These are phyloP conservation scores for Alternaria triticimaculans DNA, from an alignment of 2,329 filamentous ascomycete species.

Conservation along the genomic window DNA sequence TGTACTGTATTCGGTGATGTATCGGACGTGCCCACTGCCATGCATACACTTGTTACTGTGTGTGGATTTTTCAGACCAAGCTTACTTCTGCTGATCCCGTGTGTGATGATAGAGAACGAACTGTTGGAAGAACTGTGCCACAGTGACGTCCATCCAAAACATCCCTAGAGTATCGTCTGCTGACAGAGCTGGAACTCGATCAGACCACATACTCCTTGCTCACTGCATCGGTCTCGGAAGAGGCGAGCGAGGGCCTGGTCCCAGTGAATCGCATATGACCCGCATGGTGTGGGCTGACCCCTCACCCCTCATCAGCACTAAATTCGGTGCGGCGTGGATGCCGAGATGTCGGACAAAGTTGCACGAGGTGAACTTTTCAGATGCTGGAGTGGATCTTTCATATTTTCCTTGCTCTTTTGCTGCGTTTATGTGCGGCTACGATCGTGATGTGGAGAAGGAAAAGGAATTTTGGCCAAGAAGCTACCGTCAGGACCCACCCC, in stretches of 20 bases:
- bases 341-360: neutral
- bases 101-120: neutral
- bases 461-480: neutral
- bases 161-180: neutral
- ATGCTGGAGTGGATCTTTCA: neutral
- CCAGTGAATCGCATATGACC: slow-evolving; percentile 9
- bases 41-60: neutral
- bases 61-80: neutral
- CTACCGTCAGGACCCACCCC: neutral
- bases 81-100: neutral
- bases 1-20: neutral
- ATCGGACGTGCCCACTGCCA: neutral
- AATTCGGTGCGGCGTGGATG: neutral
- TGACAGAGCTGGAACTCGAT: neutral
- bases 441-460: neutral
- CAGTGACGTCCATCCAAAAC: neutral
- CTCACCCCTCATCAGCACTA: slow-evolving; percentile 11
- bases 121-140: neutral
- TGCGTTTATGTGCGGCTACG: neutral
- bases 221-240: slow-evolving; percentile 2
- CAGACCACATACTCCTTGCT: neutral
- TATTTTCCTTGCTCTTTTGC: neutral
- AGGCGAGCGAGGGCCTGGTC: slow-evolving; percentile 8
- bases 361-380: neutral
- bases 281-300: slow-evolving; percentile 15